Percentiles rank a stretch among this genome's conserved stretches.
Conservation (phyloP, 2,329 filamentous ascomycete genomes). For the Aspergillus brunneoviolaceus region DNA sequence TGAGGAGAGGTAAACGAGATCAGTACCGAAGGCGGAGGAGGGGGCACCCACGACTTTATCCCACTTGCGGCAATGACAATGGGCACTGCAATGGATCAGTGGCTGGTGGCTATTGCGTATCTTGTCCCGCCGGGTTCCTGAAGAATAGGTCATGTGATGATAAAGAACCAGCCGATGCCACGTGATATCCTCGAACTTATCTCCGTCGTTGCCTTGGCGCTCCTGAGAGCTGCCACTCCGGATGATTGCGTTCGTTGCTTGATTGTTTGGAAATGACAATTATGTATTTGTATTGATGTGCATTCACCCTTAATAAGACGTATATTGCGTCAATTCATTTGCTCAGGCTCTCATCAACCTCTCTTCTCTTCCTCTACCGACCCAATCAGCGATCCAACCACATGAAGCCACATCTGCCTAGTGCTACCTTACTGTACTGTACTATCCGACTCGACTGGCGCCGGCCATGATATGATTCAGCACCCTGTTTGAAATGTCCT, state of each 20-base stretch:
- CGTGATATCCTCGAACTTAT: conserved; percentile 16
- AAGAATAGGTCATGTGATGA: conserved; percentile 16
- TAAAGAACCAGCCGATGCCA: conserved; percentile 14
- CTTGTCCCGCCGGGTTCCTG: conserved; percentile 8
- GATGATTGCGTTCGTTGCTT: conserved; percentile 7
- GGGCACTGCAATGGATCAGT: not conserved
- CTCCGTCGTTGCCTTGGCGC: conserved; percentile 20
- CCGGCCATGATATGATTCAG: conserved; percentile 33
- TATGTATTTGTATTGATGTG: not conserved
- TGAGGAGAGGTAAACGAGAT: not conserved
- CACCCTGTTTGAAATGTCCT: conserved; percentile 67
- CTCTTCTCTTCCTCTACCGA: not conserved
- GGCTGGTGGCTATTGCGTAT: not conserved
- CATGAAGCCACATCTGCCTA: conserved; percentile 18
- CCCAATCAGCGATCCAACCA: conserved; percentile 9
- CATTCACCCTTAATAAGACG: not conserved
- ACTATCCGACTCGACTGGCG: conserved; percentile 15
- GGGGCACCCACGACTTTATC: conserved; percentile 19
- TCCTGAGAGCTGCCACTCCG: conserved; percentile 23
- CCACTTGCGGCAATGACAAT: not conserved
- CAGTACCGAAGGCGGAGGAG: conserved; percentile 20
- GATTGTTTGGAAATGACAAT: not conserved
- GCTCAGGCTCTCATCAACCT: not conserved
- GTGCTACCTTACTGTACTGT: conserved; percentile 10
- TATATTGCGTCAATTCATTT: not conserved